A percentile compares a stretch with the other conserved stretches of the same genome.
Evolutionary conservation across 768 basidiomycete species (phyloP).

Genomic region (Cyathus striatus): DNA sequence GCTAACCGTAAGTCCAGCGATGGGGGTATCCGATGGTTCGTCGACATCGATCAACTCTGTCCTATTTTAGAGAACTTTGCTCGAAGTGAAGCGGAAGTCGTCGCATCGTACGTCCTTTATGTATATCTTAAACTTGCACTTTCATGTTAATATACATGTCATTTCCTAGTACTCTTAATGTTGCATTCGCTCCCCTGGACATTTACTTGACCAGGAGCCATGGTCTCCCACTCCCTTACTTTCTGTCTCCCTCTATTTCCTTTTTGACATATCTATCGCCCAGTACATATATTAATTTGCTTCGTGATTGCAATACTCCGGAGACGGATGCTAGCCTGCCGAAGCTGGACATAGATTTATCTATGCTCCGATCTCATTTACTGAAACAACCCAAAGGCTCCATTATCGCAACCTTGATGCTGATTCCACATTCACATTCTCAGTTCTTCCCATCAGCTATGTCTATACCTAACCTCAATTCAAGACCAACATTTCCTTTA

Average conservation of each 20-base stretch:
- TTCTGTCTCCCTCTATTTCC: constrained; percentile 60
- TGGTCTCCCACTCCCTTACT: constrained; percentile 68
- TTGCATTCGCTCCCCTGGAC: constrained; percentile 54
- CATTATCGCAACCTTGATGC: constrained; percentile 49
- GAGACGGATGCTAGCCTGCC: constrained; percentile 19
- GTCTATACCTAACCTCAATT: constrained; percentile 38
- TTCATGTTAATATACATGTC: constrained; percentile 4
- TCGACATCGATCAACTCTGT: constrained; percentile 52
- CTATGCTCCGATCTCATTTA: constrained; percentile 42
- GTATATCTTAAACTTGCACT: too few relatives aligned
- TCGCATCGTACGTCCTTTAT: constrained; percentile 44
- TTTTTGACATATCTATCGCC: constrained; percentile 73
- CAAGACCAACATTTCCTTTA: constrained; percentile 52
- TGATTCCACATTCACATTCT: constrained; percentile 27
- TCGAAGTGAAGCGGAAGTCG: constrained; percentile 43
- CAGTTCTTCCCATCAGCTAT: constrained; percentile 38
- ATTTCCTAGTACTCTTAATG: constrained; percentile 29
- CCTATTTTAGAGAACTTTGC: constrained; percentile 45
- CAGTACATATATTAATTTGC: constrained; percentile 57
- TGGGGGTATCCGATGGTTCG: constrained; percentile 73
- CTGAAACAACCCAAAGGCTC: constrained; percentile 37
- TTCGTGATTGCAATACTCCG: constrained; percentile 22
- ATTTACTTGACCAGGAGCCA: constrained; percentile 64
- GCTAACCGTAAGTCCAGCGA: constrained; percentile 53
- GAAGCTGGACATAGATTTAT: constrained; percentile 47